Evolutionary conservation across 2,329 filamentous ascomycete genomes (phyloP).

Genomic region (Aspergillus proliferans): DNA sequence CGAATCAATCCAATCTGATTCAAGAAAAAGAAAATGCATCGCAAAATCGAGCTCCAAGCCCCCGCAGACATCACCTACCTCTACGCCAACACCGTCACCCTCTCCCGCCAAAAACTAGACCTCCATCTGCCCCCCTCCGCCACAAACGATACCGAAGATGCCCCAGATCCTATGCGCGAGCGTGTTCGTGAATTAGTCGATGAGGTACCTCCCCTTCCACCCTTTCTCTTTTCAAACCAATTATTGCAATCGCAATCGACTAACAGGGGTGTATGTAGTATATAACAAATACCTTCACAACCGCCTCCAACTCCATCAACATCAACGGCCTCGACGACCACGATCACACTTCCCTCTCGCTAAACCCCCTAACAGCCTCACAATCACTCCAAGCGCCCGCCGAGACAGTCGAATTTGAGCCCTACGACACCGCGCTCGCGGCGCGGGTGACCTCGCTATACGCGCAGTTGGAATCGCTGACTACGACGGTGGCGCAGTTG

Average conservation of each 20-base stretch:
- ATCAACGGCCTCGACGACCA: constrained; percentile 43
- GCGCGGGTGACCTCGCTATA: constrained; percentile 40
- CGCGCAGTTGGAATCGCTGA: constrained; percentile 43
- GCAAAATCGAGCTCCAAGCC: constrained; percentile 48
- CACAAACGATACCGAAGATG: constrained; percentile 22
- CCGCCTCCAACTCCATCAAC: constrained; percentile 39
- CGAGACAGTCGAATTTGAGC: constrained; percentile 44
- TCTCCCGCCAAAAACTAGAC: constrained; percentile 44
- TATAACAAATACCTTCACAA: constrained; percentile 39
- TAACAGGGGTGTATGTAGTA: constrained; percentile 18
- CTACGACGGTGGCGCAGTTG: constrained; percentile 42
- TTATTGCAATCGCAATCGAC: neutral
- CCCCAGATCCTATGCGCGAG: constrained; percentile 39
- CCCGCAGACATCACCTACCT: constrained; percentile 45
- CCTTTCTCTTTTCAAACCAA: no score
- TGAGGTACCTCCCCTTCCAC: constrained; percentile 21
- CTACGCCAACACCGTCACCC: constrained; percentile 38
- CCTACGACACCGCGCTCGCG: constrained; percentile 40
- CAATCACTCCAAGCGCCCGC: constrained; percentile 24
- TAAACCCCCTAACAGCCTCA: constrained; percentile 25
- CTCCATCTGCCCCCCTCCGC: constrained; percentile 43
- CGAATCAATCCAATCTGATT: neutral
- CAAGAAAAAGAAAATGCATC: constrained; percentile 21
- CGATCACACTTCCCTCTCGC: constrained; percentile 13
- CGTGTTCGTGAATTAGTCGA: constrained; percentile 38